Conservation (phyloP, 352 stramenopile species). For the Phytophthora hybrid region DNA sequence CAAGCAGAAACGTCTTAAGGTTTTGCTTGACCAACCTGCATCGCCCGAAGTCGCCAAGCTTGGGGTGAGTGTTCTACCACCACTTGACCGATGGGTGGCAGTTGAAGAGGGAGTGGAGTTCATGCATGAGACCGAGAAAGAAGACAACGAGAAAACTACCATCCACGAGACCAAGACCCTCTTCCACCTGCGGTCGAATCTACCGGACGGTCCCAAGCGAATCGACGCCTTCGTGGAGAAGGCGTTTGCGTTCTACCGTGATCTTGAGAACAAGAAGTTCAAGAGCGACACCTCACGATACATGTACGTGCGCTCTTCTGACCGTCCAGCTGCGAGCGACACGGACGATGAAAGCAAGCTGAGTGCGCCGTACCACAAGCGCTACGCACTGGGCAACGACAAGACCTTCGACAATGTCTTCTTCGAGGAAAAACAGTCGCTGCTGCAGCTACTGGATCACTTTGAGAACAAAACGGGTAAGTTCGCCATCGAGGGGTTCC, state of each 20-base stretch:
- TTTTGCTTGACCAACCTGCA: constrained; percentile 9
- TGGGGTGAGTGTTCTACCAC: constrained; percentile 45
- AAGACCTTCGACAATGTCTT: constrained; percentile 93
- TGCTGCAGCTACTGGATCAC: constrained; percentile 80
- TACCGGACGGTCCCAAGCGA: constrained; percentile 33
- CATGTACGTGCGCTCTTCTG: constrained; percentile 47
- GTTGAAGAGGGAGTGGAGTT: constrained; percentile 53
- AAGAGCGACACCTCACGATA: constrained; percentile 54
- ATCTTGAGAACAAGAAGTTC: constrained; percentile 44
- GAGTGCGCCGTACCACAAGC: constrained; percentile 49
- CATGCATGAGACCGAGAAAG: constrained; percentile 45
- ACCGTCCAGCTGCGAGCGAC: constrained; percentile 12
- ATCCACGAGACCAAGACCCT: constrained; percentile 36
- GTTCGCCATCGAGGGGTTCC: constrained; percentile 89
- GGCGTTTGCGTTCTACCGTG: constrained; percentile 47
- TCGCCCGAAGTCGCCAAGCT: constrained; percentile 44
- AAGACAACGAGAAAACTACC: constrained; percentile 28
- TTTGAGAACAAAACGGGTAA: constrained; percentile 80
- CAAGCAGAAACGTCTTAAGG: constrained; percentile 33
- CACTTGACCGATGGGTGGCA: constrained; percentile 46
- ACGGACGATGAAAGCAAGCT: constrained; percentile 26
- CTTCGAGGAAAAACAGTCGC: constrained; percentile 79
- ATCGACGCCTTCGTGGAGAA: constrained; percentile 53
- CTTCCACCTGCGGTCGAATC: constrained; percentile 33
- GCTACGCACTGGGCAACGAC: constrained; percentile 83